These are phyloP conservation scores for Calocera viscosa DNA, from an alignment of 768 basidiomycete genomes.

Conservation along the genomic window DNA sequence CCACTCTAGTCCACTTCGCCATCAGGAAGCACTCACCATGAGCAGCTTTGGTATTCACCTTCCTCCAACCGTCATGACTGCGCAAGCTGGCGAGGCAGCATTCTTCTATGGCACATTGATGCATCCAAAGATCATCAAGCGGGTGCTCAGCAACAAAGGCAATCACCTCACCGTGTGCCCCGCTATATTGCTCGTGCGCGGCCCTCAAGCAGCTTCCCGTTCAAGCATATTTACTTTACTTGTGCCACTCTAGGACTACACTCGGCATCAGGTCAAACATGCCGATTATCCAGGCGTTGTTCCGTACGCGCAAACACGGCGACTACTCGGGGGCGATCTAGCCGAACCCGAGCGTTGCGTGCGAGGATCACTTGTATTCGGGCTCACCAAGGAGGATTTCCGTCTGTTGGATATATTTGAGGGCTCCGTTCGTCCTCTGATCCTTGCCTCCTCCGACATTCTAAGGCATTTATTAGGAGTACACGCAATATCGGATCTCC, in stretches of 20 bases:
- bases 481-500: slow-evolving; percentile 41
- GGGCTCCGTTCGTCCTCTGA: slow-evolving; percentile 43
- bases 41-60: neutral
- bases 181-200: slow-evolving; percentile 57
- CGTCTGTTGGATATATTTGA: slow-evolving; percentile 68
- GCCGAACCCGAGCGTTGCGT: slow-evolving; percentile 52
- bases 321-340: slow-evolving; percentile 40
- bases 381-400: slow-evolving; percentile 55
- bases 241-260: slow-evolving; percentile 49
- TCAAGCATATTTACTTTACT: neutral
- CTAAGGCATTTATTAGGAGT: slow-evolving; percentile 44
- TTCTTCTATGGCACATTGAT: slow-evolving; percentile 90
- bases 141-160: slow-evolving; percentile 62
- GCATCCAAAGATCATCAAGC: slow-evolving; percentile 67
- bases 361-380: slow-evolving; percentile 64
- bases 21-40: neutral
- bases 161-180: slow-evolving; percentile 52
- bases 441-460: neutral
- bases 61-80: neutral
- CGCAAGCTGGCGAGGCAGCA: slow-evolving; percentile 25
- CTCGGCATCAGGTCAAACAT: slow-evolving; percentile 60
- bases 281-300: slow-evolving; percentile 80
- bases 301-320: slow-evolving; percentile 39
- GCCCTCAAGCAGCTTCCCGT: slow-evolving; percentile 6
- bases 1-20: neutral